Evolutionary conservation across 2,329 filamentous ascomycete species (phyloP).

Genomic region (Trichoderma oligosporum): DNA sequence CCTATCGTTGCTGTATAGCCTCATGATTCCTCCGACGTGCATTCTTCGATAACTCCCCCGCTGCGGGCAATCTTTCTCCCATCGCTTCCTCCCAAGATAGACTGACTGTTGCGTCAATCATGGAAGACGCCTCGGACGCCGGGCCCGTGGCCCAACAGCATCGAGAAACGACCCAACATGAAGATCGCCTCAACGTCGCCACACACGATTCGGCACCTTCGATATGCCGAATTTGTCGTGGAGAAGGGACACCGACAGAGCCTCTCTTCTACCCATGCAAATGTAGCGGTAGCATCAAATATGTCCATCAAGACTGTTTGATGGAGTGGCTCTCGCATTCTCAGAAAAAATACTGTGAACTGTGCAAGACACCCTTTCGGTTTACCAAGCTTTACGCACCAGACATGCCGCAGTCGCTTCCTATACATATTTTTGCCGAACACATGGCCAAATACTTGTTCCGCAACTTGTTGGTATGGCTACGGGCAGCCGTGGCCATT

Average conservation of each 20-base stretch:
- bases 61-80: conserved; percentile 3
- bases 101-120: background rate
- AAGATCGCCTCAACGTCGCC: conserved; percentile 3
- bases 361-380: conserved; percentile 96
- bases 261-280: conserved; percentile 97
- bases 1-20: background rate
- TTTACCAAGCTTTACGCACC: conserved; percentile 98
- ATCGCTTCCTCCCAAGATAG: background rate
- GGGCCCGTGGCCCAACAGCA: conserved; percentile 20
- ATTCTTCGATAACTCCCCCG: conserved; percentile 16
- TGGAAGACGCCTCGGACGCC: conserved; percentile 14
- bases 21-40: conserved; percentile 22
- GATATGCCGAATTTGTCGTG: conserved; percentile 95
- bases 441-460: conserved; percentile 72
- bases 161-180: conserved; percentile 10
- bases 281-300: conserved; percentile 98
- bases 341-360: conserved; percentile 98
- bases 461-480: conserved; percentile 70
- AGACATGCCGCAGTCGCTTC: conserved; percentile 83
- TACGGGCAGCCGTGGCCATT: conserved; percentile 71
- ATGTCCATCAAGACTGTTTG: conserved; percentile 93
- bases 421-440: conserved; percentile 73
- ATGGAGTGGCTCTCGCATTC: conserved; percentile 99
- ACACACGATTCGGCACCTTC: conserved; percentile 49
- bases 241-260: conserved; percentile 76